A percentile compares a stretch with the other conserved stretches of the same genome.
Evolutionary conservation across 768 basidiomycete genomes (phyloP).

Genomic region (Auricularia sp.): DNA sequence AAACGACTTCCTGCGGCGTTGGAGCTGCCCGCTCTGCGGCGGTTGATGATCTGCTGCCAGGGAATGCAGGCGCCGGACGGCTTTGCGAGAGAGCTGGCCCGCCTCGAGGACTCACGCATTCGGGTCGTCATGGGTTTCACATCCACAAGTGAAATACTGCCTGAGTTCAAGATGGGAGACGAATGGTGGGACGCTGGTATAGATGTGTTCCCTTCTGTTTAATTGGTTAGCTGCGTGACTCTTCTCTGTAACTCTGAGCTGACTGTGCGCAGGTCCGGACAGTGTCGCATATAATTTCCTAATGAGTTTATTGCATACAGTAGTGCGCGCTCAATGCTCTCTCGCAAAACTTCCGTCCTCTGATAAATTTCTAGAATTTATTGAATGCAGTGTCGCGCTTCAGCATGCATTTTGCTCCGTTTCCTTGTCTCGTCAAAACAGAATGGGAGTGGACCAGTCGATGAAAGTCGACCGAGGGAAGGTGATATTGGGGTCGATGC

Average conservation of each 20-base stretch:
- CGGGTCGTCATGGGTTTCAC: background rate
- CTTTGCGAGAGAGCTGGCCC: background rate
- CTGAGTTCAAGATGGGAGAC: background rate
- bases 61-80: background rate
- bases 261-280: no score
- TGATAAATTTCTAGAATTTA: no score
- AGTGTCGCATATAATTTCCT: no score
- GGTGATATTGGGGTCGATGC: constrained; percentile 9
- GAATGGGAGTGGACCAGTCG: constrained; percentile 8
- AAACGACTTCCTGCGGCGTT: background rate
- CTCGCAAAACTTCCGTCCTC: no score
- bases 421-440: background rate
- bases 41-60: background rate
- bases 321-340: no score
- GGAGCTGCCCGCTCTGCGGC: background rate
- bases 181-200: background rate
- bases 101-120: background rate
- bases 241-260: no score
- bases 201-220: background rate
- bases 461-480: constrained; percentile 8
- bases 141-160: background rate
- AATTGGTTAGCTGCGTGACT: background rate
- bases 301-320: no score
- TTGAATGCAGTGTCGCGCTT: no score
- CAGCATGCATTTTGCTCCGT: no score